Evolutionary conservation across 495 filamentous ascomycete species (phyloP).

Genomic region (Podospora comata): DNA sequence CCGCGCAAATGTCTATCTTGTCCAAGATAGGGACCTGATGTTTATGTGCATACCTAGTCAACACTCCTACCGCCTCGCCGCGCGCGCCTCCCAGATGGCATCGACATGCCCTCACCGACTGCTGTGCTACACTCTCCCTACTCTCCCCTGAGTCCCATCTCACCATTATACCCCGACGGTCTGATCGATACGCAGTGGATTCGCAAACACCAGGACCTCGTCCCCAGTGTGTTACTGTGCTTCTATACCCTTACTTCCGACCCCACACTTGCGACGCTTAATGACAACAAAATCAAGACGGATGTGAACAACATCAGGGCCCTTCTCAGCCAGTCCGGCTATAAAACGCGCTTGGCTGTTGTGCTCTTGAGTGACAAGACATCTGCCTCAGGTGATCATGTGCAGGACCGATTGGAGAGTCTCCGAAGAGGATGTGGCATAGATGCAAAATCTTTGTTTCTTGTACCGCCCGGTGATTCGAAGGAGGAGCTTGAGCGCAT

Average conservation of each 20-base stretch:
- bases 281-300: slow-evolving; percentile 84
- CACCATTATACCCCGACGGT: slow-evolving; percentile 81
- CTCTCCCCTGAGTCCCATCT: slow-evolving; percentile 78
- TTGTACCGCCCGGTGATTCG: slow-evolving; percentile 49
- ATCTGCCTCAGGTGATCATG: slow-evolving; percentile 53
- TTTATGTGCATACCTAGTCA: slow-evolving; percentile 37
- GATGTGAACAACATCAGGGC: slow-evolving; percentile 76
- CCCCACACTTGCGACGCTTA: slow-evolving; percentile 61
- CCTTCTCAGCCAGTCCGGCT: slow-evolving; percentile 61
- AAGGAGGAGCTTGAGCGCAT: slow-evolving; percentile 58
- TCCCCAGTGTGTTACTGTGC: slow-evolving; percentile 76
- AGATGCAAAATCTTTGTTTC: slow-evolving; percentile 71
- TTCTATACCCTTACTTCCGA: slow-evolving; percentile 71
- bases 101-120: slow-evolving; percentile 42
- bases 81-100: slow-evolving; percentile 49
- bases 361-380: slow-evolving; percentile 71
- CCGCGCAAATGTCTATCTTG: neutral
- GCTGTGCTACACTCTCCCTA: slow-evolving; percentile 76
- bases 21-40: neutral
- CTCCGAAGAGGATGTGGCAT: slow-evolving; percentile 75
- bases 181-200: slow-evolving; percentile 78
- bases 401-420: slow-evolving; percentile 65
- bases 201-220: slow-evolving; percentile 74
- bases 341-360: slow-evolving; percentile 70
- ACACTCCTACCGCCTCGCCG: slow-evolving; percentile 49